Base-by-base conservation (phyloP, 148 eudicot genomes). In the Vaccinium macrocarpon region DNA sequence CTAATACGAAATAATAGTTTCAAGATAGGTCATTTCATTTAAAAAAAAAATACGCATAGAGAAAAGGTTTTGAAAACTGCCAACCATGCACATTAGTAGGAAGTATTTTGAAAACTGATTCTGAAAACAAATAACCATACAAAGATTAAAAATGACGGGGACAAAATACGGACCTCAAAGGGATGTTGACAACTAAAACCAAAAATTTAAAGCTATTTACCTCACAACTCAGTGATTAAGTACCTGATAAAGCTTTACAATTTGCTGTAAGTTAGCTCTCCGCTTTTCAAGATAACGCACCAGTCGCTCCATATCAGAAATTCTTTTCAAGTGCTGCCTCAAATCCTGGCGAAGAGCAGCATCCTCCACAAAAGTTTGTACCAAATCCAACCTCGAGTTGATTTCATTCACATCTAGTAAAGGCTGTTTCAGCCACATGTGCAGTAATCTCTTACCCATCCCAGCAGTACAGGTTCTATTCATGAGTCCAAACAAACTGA, bases 391-490 rank as follows among this genome's bases (percentile, higher is more conserved):
- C 88, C 99, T 89, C 50, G 79, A 68, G 84, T 93, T 97, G 81
- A 97, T 97, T 87, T 95, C 96, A 86, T 85, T 76, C 38, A 95
- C 96, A 85, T 97, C 97, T 81, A 95, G 80, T 77, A 97, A 90
- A 81, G 99, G 99, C 85, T 97, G 99, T 87, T 97, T 97, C 73
- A 97, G 88, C 99, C 99, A 97, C 95, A 90, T 93, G 89, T 97
- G 97, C 83, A 97, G 91, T 84, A 97, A 88, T 48, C 99, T 89
- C 90, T 93, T 97, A 77, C 99, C 99, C 99, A 97, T 97, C 81
- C 99, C 99, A 84, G 97, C 98, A 79, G 99, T 97, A 88, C 99
- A 97, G 77, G 99, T 97, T 88, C 98, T 91, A 89, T 97, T 97
- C 94, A 94, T 91, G 77, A 97, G 96, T 85, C 99, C 99, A 93